Evolutionary conservation across 1,284 basidiomycete genomes (phyloP), one percentile per base, ranked within the genome.

Genomic region (Exobasidium rhododendri): DNA sequence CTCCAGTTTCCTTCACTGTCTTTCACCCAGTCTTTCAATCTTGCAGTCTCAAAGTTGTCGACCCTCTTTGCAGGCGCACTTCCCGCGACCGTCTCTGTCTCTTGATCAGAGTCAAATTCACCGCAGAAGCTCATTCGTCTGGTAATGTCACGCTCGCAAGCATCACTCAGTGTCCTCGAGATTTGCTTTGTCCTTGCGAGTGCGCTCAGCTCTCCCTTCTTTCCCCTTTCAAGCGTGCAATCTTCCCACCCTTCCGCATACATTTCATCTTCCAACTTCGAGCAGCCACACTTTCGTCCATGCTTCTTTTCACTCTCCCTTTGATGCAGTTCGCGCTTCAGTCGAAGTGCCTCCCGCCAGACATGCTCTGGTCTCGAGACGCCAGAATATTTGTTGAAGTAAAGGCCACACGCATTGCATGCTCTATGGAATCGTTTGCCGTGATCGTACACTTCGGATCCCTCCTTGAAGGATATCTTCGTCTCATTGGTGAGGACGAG

Each of bases 371-470:
- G 52, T 44, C 52, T 55, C 28, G 52, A 55, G 28, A 55, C 20
- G 29, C 52, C 52, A 6, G 5, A 26, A 29, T 55, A 55, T 30
- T 29, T 20, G 52, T 65, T 62, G 50, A 64, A 77, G 66, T 74
- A 75, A 24, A 71, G 61, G n/a, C 74, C 73, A 51, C 74, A 77
- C n/a, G 73, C 65, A 46, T 77, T 77, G 66, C 74, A 77, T 4
- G 74, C 68, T n/a, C 71, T 67, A 69, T 73, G 63, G 10, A 64
- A 63, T 40, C 69, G 64, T 17, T 45, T 26, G n/a, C 20, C 14
- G 13, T 29, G 20, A 14, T 58, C 45, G 13, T 50, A 50, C 14
- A 50, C 47, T 24, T 24, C 4, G 3, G 47, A 31, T 13, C 20
- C 24, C 22, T 47, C 11, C 10, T 31, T 22, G 40, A 26, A 45